These are phyloP conservation scores for Trametes sanguinea DNA, from an alignment of 768 basidiomycete species.

Conservation along the genomic window DNA sequence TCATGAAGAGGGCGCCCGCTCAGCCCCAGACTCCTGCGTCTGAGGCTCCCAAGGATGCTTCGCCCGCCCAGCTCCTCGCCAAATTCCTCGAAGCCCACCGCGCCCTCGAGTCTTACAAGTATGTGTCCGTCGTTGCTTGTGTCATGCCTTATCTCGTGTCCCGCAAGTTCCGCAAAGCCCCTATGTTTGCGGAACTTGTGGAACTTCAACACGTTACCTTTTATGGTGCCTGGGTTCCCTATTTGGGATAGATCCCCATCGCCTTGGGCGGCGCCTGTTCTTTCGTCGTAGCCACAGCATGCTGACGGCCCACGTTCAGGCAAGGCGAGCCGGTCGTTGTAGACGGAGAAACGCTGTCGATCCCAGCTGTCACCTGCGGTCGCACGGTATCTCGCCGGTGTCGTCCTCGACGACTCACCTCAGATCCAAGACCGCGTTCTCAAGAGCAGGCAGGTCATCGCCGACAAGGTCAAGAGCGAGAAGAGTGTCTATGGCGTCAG, in stretches of 20 bases:
- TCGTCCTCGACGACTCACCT: slow-evolving; percentile 52
- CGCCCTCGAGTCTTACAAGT: slow-evolving; percentile 71
- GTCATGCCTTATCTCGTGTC: neutral
- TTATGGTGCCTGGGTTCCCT: slow-evolving; percentile 2
- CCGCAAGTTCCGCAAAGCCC: neutral
- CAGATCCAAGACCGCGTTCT: slow-evolving; percentile 52
- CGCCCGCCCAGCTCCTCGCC: slow-evolving; percentile 43
- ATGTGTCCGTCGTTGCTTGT: slow-evolving; percentile 23
- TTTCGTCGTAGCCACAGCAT: neutral
- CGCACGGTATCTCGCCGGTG: slow-evolving; percentile 60
- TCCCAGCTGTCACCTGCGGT: slow-evolving; percentile 79
- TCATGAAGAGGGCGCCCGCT: slow-evolving; percentile 11
- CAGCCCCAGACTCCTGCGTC: neutral
- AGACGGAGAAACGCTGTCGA: slow-evolving; percentile 70
- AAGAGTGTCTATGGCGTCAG: slow-evolving; percentile 83
- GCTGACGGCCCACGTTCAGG: slow-evolving; percentile 37
- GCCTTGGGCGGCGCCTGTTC: neutral
- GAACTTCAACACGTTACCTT: neutral
- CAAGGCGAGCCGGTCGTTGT: slow-evolving; percentile 62
- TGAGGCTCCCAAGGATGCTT: slow-evolving; percentile 3
- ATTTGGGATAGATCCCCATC: neutral
- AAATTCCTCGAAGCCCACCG: slow-evolving; percentile 60
- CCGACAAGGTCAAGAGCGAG: slow-evolving; percentile 64
- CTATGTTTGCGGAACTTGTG: slow-evolving; percentile 4
- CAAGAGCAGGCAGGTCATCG: slow-evolving; percentile 65